Base-by-base conservation (phyloP, 495 filamentous ascomycete species). In the Penicillium chermesinum region DNA sequence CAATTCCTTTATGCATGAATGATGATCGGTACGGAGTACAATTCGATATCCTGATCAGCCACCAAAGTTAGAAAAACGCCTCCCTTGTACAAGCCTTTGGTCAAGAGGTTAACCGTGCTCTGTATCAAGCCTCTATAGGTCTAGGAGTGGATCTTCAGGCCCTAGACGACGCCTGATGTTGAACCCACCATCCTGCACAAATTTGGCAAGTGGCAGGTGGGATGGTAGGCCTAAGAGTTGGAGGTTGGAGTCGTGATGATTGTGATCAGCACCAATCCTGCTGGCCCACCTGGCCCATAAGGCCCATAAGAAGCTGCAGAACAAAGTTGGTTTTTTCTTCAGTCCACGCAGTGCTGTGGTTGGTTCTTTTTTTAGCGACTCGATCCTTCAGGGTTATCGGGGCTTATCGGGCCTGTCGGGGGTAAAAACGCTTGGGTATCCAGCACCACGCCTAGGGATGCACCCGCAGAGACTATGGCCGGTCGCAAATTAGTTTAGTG, bases 351-450 rank as follows among this genome's bases (percentile, higher is more conserved):
- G 41, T 34, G 39, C 30, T 32, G 41, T 49, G 9, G 46, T 50
- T 50, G 47, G 47, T 50, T 50, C 47, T 50, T 50, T 50, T 50
- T 50, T 50, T 50, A 50, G 42, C 27, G n/a, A 17, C 20, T 19
- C 38, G 38, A 49, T 49, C 47, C 30, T 30, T 30, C 25, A n/a
- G n/a, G n/a, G n/a, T n/a, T n/a, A n/a, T n/a, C n/a, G n/a, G n/a
- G n/a, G n/a, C n/a, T n/a, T 30, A 30, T 30, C 25, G 25, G 25
- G 25, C 25, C 25, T 30, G 10, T 35, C 17, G 30, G 18, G 15
- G 42, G 21, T 32, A 44, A 18, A 4, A 4, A 30, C 4, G 10
- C 25, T 5, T 5, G 5, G 25, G 5, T 30, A 30, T 30, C 5
- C 4, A 5, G 25, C 25, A 4, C 10, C 25, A 30, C 10, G 25